Evolutionary conservation across 1,284 basidiomycete species (phyloP), one percentile per base, ranked within the genome.

Genomic region (Taiwanofungus camphoratus): DNA sequence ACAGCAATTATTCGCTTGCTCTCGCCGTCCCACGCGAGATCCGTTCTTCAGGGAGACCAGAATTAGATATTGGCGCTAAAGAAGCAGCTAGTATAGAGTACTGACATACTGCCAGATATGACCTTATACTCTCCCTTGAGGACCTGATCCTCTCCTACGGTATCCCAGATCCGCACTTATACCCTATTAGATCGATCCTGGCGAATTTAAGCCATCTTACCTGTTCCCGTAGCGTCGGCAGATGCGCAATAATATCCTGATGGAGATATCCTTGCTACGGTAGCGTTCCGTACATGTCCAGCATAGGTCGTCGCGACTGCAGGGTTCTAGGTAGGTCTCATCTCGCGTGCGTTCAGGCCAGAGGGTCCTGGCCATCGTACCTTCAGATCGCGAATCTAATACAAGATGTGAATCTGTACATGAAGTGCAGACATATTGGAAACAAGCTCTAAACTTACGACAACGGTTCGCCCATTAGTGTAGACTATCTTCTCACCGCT

Each of bases 211-310:
- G 5, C 18, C 7, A 20, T 45, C 74, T 49, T 50, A 88, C 88
- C 87, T 45, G 81, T 88, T 35, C 92, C 92, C 19, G 71, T 69
- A 1, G 72, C 65, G 60, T 96, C 93, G 19, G 79, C 93, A 9
- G 92, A 95, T 3, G 96, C 95, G 56, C 87, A 91, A 66, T 98
- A 98, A 68, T 85, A 97, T 15, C 94, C 95, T 0, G 92, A 89
- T 0, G 94, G 94, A 0, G 92, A 93, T 62, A 97, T 82, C 27
- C 90, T 81, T 5, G 93, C 94, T 11, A 95, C 91, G 1, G 89
- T 94, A 4, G 89, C 78, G 37, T 84, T 84, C 51, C 92, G 84
- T 2, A 84, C 74, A 67, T 97, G 94, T 36, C 90, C 87, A 44
- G 79, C 71, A 58, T 92, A 91, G 16, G 79, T 72, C 20, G 68